Base-by-base conservation (phyloP, 306 rosid genomes). In the Vigna mungo region DNA sequence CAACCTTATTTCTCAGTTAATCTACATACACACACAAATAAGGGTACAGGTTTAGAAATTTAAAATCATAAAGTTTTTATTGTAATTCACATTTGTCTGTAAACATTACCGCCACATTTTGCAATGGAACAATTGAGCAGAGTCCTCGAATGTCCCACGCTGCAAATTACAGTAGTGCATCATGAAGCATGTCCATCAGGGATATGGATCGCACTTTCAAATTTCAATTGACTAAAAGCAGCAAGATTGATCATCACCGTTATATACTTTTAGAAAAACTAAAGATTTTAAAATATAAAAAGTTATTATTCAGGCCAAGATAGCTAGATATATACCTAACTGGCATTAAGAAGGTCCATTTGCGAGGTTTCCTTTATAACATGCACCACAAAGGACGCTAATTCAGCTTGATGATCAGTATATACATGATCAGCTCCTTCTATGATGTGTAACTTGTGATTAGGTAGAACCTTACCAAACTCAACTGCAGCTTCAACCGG, bases 341-440 rank as follows among this genome's bases (percentile, higher is more conserved):
- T 78, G 66, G 74, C 44, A 67, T 68, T 32, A 56, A 56, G 64
- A 72, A 82, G 74, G 77, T 83, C 71, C 68, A 61, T 72, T 60
- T 74, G 87, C 84, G 85, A 78, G 17, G 83, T 67, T 77, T 84
- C 82, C 86, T 85, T 88, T 2, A 91, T 68, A 78, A 82, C 90
- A 34, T 77, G 69, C 71, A 71, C 41, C 17, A 88, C 93, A 15
- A 69, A 49, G 11, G 92, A 80, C 12, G 81, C 73, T 75, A 91
- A 59, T 64, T 88, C 90, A 37, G 84, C 81, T 81, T 85, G 92
- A 60, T 88, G 85, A 5, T 81, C 37, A 30, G 85, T 84, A 85
- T 84, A 90, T 17, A 70, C 10, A 84, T 91, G 97, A 75, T 90
- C 81, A 66, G 92, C 97, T 48, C 96, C 96, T 82, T 83, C 86